Evolutionary conservation across 768 basidiomycete genomes (phyloP).

Genomic region (Pulveroboletus sp.): DNA sequence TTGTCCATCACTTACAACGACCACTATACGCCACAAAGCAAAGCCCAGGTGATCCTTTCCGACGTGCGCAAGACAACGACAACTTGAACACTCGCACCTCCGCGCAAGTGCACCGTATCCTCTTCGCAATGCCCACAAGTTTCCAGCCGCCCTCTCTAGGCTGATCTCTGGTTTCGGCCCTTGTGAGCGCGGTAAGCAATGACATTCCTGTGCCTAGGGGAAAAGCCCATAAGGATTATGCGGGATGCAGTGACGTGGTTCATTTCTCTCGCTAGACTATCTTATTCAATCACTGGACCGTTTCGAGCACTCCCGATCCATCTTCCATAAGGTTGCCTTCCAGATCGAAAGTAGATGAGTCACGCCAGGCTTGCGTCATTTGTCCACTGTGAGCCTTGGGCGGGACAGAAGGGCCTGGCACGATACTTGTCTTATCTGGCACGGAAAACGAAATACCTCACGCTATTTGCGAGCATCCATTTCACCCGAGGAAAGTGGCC

Average conservation of each 20-base stretch:
- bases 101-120: neutral
- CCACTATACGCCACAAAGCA: neutral
- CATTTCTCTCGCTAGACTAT: neutral
- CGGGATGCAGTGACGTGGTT: neutral
- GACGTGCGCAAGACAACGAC: neutral
- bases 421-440: neutral
- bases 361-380: neutral
- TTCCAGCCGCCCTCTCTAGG: neutral
- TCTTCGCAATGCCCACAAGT: neutral
- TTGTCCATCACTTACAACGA: neutral
- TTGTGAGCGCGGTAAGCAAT: conserved; percentile 2
- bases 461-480: neutral
- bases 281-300: neutral
- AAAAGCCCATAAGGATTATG: neutral
- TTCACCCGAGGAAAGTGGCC: neutral
- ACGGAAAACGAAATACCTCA: neutral
- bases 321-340: neutral
- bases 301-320: neutral
- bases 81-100: neutral
- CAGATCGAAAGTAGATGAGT: neutral
- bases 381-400: neutral
- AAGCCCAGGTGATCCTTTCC: neutral
- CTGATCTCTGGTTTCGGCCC: neutral
- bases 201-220: conserved; percentile 4
- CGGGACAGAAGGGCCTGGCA: neutral